Evolutionary conservation across 257 asterid genomes (phyloP), one percentile per base, ranked within the genome.

Genomic region (Linaria vulgaris): DNA sequence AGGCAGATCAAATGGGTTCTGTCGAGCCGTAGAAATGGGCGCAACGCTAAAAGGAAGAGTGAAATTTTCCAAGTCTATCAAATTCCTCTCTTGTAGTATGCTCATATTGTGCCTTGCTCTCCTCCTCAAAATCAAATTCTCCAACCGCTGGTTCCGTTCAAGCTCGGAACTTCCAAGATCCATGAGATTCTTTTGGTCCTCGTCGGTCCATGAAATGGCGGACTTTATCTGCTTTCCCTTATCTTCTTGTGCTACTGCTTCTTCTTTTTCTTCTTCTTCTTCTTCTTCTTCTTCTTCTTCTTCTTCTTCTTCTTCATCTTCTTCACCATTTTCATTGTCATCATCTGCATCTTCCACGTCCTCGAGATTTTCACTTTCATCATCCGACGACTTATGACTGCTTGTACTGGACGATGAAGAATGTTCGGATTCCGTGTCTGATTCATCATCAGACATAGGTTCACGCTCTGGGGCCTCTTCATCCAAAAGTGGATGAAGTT

Each of bases 121-220:
- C 76, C 98, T 82, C 75, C 95, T 83, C 56, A 89, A 79, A 19
- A 91, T 83, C 27, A 91, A 77, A 58, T 84, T 91, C 81, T 91
- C 98, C 81, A 91, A 74, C 74, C 91, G 80, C 66, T 79, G 85
- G 78, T 88, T 91, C 71, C 98, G 74, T 77, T 91, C 96, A 1
- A 86, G 80, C 81, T 91, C 98, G 0, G 95, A 91, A 76, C 83
- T 82, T 54, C 96, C 95, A 22, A 91, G 76, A 74, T 91, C 94
- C 91, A 91, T 83, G 38, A 91, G 90, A 83, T 91, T 91, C 88
- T 80, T 91, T 70, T 88, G 88, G 68, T 91, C 98, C 80, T 91
- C 95, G 52, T 88, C 95, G 0, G 98, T 91, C 96, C 98, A 91
- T 59, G 76, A 72, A 71, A 88, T 86, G 22, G 78, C 82, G 21